Base-by-base conservation (phyloP, 306 rosid genomes). In the Fragaria vesca region DNA sequence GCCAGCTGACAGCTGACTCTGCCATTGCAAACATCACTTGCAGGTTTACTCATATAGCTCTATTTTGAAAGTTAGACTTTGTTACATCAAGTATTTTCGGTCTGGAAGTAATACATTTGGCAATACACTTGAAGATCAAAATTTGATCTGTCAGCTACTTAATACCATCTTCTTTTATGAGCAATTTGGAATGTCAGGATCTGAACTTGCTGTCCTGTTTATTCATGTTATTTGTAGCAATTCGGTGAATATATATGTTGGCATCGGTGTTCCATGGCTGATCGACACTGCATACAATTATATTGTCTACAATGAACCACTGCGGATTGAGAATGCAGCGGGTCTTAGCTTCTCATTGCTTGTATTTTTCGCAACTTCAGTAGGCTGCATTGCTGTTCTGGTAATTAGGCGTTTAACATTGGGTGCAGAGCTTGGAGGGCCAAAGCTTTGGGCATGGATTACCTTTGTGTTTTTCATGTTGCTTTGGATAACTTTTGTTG, bases 1-100 rank as follows among this genome's bases (percentile, higher is more conserved):
- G 98, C 57, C 98, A 92, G 86, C 61, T 81, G 76, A 95, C 97
- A 12, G 98, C 98, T 5, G 97, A 95, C 76, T 95, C 98, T 21
- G 97, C 98, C 76, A 92, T 95, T 78, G 98, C 98, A 77, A 95
- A 95, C 83, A 95, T 95, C 78, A 95, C 97, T 70, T 95, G 98
- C 98, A 95, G 98, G 98, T 95, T 66, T 73, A 32, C 83, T 67
- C 55, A 77, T 80, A 6, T 20, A 74, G 52, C 62, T 73, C 73
- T 79, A 60, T 73, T 79, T 78, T 75, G 45, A 42, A 72, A 43
- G 72, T 77, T 28, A 48, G 71, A 72, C 65, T 60, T 6, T 48
- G 20, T 82, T 77, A 47, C 83, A 66, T 61, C 78, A 46, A 42
- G 66, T 67, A 78, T 66, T 55, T n/a, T 48, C 34, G 58, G 55